Evolutionary conservation across 2,329 filamentous ascomycete genomes (phyloP), one percentile per base, ranked within the genome.

Genomic region (Colletotrichum lini): DNA sequence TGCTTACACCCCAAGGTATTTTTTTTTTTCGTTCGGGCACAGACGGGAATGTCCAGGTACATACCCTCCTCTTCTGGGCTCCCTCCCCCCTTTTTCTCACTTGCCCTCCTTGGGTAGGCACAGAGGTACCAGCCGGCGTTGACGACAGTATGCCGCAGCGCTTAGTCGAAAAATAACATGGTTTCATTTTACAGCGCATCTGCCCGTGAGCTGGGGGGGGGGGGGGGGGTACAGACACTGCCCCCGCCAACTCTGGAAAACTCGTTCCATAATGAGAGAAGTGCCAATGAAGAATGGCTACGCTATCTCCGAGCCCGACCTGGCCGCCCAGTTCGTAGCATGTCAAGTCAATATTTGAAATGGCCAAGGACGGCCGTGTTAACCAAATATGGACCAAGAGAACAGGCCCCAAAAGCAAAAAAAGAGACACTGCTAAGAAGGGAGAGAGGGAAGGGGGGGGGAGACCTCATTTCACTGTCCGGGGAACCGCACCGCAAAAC

Each of bases 371-470:
- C 52, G 52, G 52, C 52, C 26, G 18, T 54, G 2, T 38, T 38
- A 12, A 3, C 13, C 26, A 1, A 35, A 53, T 8, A 35, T 12
- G 16, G 16, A 35, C 3, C 16, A n/a, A 53, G 50, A 54, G 30
- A 35, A 21, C 52, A 8, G 52, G 52, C 52, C 58, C 30, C 26
- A n/a, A 60, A 47, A 35, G 18, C 44, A 49, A 18, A 16, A 62
- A 42, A 40, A 35, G 5, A 49, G 5, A 30, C 47, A 21, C 13
- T 23, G 10, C 12, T n/a, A 52, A 42, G 7, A 38, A 3, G 18
- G 13, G 18, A 40, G 47, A 42, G 16, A 21, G 47, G 49, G 13
- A n/a, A n/a, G n/a, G n/a, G n/a, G 5, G 12, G 12, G 16, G 18
- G 18, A 21, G 38, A 10, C 13, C 40, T 56, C 53, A 16, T 56